A percentile compares a stretch with the other conserved stretches of the same genome.
Evolutionary conservation across 148 eudicot genomes (phyloP).

Genomic region (Spergularia marina): DNA sequence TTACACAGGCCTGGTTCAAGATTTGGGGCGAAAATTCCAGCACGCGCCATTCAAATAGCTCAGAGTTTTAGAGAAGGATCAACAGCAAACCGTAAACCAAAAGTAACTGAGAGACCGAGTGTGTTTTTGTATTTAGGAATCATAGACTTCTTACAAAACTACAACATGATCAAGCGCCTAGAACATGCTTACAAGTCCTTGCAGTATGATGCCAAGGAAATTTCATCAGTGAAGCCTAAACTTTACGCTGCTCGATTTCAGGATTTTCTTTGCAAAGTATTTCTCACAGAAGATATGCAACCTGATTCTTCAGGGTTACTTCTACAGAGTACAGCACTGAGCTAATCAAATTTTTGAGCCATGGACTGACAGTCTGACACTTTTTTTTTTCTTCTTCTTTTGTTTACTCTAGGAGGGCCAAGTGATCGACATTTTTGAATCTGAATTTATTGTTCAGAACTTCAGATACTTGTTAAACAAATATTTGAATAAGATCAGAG

Average conservation of each 20-base stretch:
- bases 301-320: not conserved
- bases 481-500: too few species aligned
- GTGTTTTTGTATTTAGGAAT: conserved; percentile 36
- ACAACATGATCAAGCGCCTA: conserved; percentile 35
- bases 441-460: not conserved
- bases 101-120: conserved; percentile 10
- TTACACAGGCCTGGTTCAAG: conserved; percentile 27
- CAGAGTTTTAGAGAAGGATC: conserved; percentile 12
- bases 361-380: too few species aligned
- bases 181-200: conserved; percentile 46
- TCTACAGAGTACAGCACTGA: not conserved
- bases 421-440: not conserved
- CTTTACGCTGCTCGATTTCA: conserved; percentile 37
- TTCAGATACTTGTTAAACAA: too few species aligned
- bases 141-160: conserved; percentile 41
- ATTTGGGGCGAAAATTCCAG: conserved; percentile 36
- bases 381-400: not conserved
- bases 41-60: conserved; percentile 24
- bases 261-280: conserved; percentile 39
- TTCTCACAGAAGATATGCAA: conserved; percentile 21
- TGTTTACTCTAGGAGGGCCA: not conserved
- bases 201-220: conserved; percentile 31
- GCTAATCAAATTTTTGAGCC: not conserved
- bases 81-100: not conserved
- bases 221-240: conserved; percentile 39